Percentiles rank a stretch among this genome's conserved stretches.
Conservation (phyloP, 108 stramenopile species). For the Fragilaria crotonensis region DNA sequence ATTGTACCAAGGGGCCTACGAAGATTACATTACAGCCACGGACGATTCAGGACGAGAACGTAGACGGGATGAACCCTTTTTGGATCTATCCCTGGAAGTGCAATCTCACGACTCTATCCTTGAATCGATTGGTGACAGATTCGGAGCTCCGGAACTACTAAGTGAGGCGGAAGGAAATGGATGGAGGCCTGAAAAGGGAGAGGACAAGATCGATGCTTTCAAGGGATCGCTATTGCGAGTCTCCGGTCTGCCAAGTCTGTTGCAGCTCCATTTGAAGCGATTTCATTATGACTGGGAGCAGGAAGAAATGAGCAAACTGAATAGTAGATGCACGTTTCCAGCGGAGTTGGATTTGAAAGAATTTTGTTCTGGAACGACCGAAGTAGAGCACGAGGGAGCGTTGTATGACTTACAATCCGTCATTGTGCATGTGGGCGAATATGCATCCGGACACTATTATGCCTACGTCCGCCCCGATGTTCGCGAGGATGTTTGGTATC, state of each 20-base stretch:
- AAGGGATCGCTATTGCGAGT: slow-evolving; percentile 56
- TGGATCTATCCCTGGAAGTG: slow-evolving; percentile 77
- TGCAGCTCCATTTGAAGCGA: slow-evolving; percentile 78
- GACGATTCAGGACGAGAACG: slow-evolving; percentile 64
- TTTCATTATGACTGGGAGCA: slow-evolving; percentile 84
- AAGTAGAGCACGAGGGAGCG: slow-evolving; percentile 9
- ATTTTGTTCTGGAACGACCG: slow-evolving; percentile 9
- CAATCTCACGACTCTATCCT: slow-evolving; percentile 34
- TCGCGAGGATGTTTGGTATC: slow-evolving; percentile 51
- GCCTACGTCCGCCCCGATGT: slow-evolving; percentile 76
- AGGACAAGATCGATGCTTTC: slow-evolving; percentile 77
- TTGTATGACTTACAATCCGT: slow-evolving; percentile 75
- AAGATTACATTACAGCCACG: slow-evolving; percentile 58
- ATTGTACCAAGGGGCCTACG: slow-evolving; percentile 67
- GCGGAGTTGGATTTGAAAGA: slow-evolving; percentile 10
- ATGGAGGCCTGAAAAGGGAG: slow-evolving; percentile 85
- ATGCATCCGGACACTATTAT: slow-evolving; percentile 64
- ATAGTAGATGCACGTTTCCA: slow-evolving; percentile 55
- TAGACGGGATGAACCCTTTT: slow-evolving; percentile 55
- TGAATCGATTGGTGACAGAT: slow-evolving; percentile 40
- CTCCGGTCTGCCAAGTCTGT: slow-evolving; percentile 62
- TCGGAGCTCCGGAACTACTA: slow-evolving; percentile 65
- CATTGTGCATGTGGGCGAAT: slow-evolving; percentile 75
- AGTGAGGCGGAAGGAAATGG: slow-evolving; percentile 76
- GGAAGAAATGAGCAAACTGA: slow-evolving; percentile 64